These are phyloP conservation scores for Plasmodium gallinaceum DNA, from an alignment of 169 alveolate species.

Conservation along the genomic window DNA sequence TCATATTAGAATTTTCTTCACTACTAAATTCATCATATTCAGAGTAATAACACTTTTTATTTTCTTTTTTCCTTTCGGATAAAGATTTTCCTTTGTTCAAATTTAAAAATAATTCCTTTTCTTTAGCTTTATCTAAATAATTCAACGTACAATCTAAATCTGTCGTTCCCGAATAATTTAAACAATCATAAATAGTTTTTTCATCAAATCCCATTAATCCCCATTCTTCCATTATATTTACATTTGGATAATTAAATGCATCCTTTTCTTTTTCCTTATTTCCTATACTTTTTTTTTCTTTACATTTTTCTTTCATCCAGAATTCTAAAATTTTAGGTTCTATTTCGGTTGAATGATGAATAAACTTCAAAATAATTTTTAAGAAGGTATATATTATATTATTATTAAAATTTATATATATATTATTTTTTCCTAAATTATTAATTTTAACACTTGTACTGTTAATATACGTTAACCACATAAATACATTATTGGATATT, in stretches of 20 bases:
- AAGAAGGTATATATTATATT: constrained; percentile 48
- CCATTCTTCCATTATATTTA: constrained; percentile 52
- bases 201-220: constrained; percentile 65
- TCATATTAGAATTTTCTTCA: constrained; percentile 20
- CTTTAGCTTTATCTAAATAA: constrained; percentile 62
- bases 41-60: constrained; percentile 15
- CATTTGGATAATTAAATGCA: constrained; percentile 43
- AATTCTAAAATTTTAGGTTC: constrained; percentile 58
- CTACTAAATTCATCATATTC: constrained; percentile 50
- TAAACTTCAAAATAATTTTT: constrained; percentile 61
- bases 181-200: constrained; percentile 40
- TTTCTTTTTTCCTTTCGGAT: neutral
- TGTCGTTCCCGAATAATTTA: constrained; percentile 73
- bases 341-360: constrained; percentile 39
- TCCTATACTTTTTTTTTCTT: constrained; percentile 31
- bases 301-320: constrained; percentile 58
- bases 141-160: constrained; percentile 59
- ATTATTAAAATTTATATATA: constrained; percentile 70
- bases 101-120: constrained; percentile 24
- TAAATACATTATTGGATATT: constrained; percentile 48
- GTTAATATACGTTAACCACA: constrained; percentile 73
- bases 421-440: constrained; percentile 63
- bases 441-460: constrained; percentile 73
- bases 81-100: constrained; percentile 8
- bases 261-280: constrained; percentile 67